phyloP scores from a whole-genome alignment of 2,329 filamentous ascomycete genomes.

The Monosporascus cannonballus region DNA sequence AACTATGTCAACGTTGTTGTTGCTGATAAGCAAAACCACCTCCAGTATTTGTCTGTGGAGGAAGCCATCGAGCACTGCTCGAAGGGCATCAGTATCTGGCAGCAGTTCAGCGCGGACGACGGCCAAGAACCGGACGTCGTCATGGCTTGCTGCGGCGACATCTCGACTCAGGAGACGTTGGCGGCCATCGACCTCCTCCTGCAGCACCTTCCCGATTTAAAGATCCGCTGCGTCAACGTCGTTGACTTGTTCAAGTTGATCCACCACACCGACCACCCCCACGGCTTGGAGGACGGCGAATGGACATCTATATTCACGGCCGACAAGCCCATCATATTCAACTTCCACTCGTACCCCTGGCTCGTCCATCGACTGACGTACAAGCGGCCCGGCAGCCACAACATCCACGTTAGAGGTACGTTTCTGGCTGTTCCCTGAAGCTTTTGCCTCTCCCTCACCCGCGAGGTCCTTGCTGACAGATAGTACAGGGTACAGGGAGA shows the following conservation, averaged over 20 bases:
- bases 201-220: conserved; percentile 64
- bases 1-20: conserved; percentile 82
- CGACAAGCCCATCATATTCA: conserved; percentile 70
- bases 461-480: not conserved
- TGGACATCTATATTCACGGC: conserved; percentile 67
- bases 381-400: conserved; percentile 61
- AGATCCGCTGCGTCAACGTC: conserved; percentile 73
- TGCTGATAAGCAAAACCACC: conserved; percentile 72
- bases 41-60: conserved; percentile 71
- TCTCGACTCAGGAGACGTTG: conserved; percentile 67
- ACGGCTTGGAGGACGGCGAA: conserved; percentile 61
- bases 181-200: conserved; percentile 70
- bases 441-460: not conserved
- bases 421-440: conserved; percentile 12
- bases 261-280: conserved; percentile 62
- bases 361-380: conserved; percentile 72
- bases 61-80: conserved; percentile 69
- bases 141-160: conserved; percentile 71
- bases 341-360: conserved; percentile 82
- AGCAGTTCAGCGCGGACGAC: conserved; percentile 66
- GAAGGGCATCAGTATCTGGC: conserved; percentile 74
- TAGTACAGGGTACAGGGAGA: conserved; percentile 60
- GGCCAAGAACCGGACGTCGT: conserved; percentile 65
- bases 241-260: conserved; percentile 79
- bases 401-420: conserved; percentile 61